Base-by-base conservation (phyloP, 2,329 filamentous ascomycete genomes). In the Dactylellina cionopaga region DNA sequence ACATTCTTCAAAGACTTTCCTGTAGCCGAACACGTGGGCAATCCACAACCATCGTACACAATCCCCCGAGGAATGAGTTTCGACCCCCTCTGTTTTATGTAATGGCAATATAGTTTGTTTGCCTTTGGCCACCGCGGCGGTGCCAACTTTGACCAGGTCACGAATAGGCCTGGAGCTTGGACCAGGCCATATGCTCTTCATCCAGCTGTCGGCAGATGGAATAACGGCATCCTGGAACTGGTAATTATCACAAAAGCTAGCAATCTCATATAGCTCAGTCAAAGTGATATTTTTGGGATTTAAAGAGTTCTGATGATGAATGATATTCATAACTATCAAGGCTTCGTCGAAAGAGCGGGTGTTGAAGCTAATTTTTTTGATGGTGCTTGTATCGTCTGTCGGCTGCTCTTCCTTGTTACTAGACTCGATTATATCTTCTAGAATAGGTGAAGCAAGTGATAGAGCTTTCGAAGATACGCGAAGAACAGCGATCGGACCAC, bases 251-350 rank as follows among this genome's bases (percentile, higher is more conserved):
- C 43, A 47, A 19, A 62, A 62, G n/a, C 27, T 51, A 11, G 56
- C 56, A 15, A 62, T 7, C 4, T 49, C 22, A 22, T 49, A 49
- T n/a, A 62, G 24, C 24, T 51, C 31, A 2, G 19, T n/a, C 2
- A 62, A 19, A 5, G 17, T 51, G 13, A 62, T n/a, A 11, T 10
- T 51, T 29, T 22, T 62, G 2, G 56, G 44, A 19, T 51, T 62
- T n/a, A 25, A n/a, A 2, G 29, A 15, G 24, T 62, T 62, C 19
- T 49, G 56, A n/a, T 62, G 56, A 33, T 62, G 56, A 22, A 62
- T 24, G 7, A 41, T 62, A 17, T 39, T 51, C 56, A 62, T 62
- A 2, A 51, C 44, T 3, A 51, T 10, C 0, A 62, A 5, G 2
- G 44, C 43, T 19, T 35, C 22, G 5, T 51, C 29, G 22, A 62